A percentile compares a stretch with the other conserved stretches of the same genome.
Conservation (phyloP, 164 flowering plant species). For the Vitis labrusca region DNA sequence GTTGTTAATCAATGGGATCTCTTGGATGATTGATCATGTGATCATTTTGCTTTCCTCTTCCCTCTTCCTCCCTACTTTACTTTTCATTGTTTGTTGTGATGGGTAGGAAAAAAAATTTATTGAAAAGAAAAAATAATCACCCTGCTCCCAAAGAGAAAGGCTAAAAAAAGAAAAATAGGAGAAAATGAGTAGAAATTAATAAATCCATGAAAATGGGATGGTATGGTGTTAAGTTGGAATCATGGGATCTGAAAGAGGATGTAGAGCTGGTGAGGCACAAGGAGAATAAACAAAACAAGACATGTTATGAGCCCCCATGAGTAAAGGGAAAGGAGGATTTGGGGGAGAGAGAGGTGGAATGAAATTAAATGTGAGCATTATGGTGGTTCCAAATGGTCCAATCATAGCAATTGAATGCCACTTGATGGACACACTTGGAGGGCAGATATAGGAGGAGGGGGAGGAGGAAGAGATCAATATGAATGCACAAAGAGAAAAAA, state of each 20-base stretch:
- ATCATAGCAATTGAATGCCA: too few relatives aligned
- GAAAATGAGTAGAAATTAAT: constrained; percentile 51
- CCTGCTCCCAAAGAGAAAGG: too few relatives aligned
- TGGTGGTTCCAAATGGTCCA: background rate
- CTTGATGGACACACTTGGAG: too few relatives aligned
- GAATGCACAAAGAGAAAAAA: constrained; percentile 7
- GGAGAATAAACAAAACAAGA: constrained; percentile 11
- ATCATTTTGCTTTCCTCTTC: constrained; percentile 13
- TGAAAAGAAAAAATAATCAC: background rate
- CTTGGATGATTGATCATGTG: constrained; percentile 18
- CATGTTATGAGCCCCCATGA: too few relatives aligned
- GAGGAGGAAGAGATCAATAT: constrained; percentile 8
- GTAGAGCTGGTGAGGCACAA: constrained; percentile 46
- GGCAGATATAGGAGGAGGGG: background rate
- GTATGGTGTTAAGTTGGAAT: constrained; percentile 18
- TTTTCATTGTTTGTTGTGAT: background rate
- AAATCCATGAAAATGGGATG: constrained; percentile 26
- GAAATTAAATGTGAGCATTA: background rate
- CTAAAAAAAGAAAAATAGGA: constrained; percentile 6
- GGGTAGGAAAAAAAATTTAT: background rate
- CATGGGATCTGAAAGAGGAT: constrained; percentile 35
- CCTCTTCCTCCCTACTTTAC: background rate
- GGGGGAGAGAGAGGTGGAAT: too few relatives aligned
- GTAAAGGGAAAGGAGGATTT: too few relatives aligned
- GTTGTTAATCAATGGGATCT: constrained; percentile 7